Evolutionary conservation across 441 rosid species (phyloP).

Genomic region (Gossypium trilobum): DNA sequence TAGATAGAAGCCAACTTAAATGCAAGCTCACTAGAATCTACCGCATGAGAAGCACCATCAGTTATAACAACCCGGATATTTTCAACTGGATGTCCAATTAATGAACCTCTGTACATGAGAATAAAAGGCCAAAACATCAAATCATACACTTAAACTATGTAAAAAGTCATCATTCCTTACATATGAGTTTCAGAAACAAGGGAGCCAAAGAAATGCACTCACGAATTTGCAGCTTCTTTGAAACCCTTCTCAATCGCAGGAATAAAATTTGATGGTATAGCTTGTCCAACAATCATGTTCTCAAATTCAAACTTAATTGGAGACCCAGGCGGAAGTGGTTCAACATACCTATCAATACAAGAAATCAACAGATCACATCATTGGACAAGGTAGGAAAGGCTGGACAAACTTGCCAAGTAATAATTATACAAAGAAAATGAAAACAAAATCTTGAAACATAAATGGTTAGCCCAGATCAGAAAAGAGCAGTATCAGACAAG

Average conservation of each 20-base stretch:
- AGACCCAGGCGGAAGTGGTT: slow-evolving; percentile 65
- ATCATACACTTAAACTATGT: background rate
- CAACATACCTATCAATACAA: slow-evolving; percentile 47
- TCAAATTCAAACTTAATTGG: slow-evolving; percentile 76
- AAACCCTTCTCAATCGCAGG: slow-evolving; percentile 98
- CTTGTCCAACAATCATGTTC: slow-evolving; percentile 89
- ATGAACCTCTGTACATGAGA: slow-evolving; percentile 56
- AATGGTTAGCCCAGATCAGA: background rate
- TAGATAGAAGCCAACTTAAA: slow-evolving; percentile 90
- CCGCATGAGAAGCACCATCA: slow-evolving; percentile 89
- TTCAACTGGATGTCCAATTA: slow-evolving; percentile 93
- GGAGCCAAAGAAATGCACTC: slow-evolving; percentile 19
- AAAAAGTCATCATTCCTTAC: background rate
- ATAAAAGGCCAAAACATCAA: slow-evolving; percentile 9
- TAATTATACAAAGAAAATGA: background rate
- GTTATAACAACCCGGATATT: slow-evolving; percentile 67
- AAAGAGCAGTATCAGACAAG: background rate
- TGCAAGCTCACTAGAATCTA: slow-evolving; percentile 97
- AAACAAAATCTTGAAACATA: background rate
- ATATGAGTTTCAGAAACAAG: background rate
- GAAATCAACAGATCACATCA: slow-evolving; percentile 8
- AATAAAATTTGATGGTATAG: slow-evolving; percentile 78
- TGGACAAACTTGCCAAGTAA: background rate
- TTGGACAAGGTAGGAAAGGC: slow-evolving; percentile 2
- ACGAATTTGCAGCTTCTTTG: slow-evolving; percentile 96